Evolutionary conservation across 495 filamentous ascomycete genomes (phyloP), one percentile per base, ranked within the genome.

Genomic region (Trichoderma virens): DNA sequence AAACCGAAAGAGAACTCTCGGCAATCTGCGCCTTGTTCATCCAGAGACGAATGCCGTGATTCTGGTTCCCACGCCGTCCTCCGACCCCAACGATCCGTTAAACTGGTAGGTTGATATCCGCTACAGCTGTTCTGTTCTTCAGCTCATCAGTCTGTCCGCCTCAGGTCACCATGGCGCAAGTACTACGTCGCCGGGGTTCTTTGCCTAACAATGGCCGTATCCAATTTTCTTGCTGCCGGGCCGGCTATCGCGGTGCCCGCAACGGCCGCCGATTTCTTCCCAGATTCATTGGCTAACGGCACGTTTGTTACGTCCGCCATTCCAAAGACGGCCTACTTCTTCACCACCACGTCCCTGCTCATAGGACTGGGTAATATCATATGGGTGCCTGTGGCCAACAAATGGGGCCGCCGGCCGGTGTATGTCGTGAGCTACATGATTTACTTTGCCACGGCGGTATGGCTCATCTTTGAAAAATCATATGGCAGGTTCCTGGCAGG

Each of bases 21-120:
- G 82, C 16, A 75, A 76, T 67, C 72, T 83, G 43, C 80, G 78
- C 25, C 74, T 83, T 11, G 78, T 78, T 47, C 65, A 84, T 69
- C 71, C 70, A 14, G 73, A 78, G n/a, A 85, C 79, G 20, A 77
- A 80, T 70, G 73, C 73, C 64, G 70, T 77, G 62, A 77, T 88
- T 38, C 67, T 87, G 34, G 77, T 87, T 56, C 86, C 86, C 2
- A 74, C 79, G 1, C 86, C 85, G 1, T 86, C 83, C 0, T 69
- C 74, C 43, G 83, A 88, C 63, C 85, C 84, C 4, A 82, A 86
- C 66, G 85, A 87, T 68, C 86, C 85, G 18, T 70, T 88, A 47
- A 86, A 85, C 63, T 78, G 75, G 75, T 76, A 70, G 30, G 63
- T 35, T 13, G n/a, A 16, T 20, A 20, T n/a, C 31, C 31, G 16